Evolutionary conservation across 305 asterid species (phyloP).

Genomic region (Rubia peregrina): DNA sequence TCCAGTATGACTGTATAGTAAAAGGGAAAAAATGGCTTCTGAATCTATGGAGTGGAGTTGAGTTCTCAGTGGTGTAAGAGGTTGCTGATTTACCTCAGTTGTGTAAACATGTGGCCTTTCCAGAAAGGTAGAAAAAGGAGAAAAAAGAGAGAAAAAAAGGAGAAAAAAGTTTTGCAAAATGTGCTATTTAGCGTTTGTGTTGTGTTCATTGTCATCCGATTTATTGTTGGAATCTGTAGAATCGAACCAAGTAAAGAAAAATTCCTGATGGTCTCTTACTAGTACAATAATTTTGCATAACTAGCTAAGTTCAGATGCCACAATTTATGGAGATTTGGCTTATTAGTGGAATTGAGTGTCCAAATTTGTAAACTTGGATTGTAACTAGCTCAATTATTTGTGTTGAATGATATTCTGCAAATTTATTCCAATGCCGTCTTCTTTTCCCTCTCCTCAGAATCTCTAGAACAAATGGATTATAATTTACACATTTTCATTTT

Average conservation of each 20-base stretch:
- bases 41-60: slow-evolving; percentile 12
- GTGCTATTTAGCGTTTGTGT: not conserved
- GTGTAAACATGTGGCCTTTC: slow-evolving; percentile 37
- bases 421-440: not conserved
- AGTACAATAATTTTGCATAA: not conserved
- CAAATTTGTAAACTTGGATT: no score
- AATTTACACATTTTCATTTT: no score
- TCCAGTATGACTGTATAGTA: slow-evolving; percentile 8
- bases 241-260: not conserved
- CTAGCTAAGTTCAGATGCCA: not conserved
- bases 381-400: not conserved
- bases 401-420: not conserved
- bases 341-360: no score
- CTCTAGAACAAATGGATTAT: no score
- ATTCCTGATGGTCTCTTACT: not conserved
- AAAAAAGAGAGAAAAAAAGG: no score
- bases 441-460: not conserved
- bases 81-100: slow-evolving; percentile 22
- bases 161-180: not conserved
- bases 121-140: slow-evolving; percentile 3
- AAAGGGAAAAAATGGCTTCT: not conserved
- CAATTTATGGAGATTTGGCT: no score
- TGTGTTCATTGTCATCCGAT: not conserved
- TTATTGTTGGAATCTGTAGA: not conserved
- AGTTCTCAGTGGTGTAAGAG: no score